Percentiles rank a stretch among this genome's conserved stretches.
Evolutionary conservation across 2,329 filamentous ascomycete species (phyloP).

Genomic region (Calonectria pseudoreteaudii): DNA sequence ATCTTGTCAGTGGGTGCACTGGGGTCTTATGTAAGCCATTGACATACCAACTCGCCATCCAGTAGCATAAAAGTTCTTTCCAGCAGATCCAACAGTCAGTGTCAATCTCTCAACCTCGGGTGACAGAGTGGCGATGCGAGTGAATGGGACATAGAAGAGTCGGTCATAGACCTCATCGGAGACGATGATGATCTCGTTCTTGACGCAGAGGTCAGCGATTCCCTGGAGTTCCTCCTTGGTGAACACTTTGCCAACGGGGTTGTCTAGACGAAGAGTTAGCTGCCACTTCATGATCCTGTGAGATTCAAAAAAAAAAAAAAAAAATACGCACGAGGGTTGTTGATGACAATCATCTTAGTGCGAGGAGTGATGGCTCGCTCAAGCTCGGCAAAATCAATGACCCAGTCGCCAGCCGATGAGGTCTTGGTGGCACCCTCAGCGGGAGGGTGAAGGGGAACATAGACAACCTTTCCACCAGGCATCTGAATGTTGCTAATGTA

Average conservation of each 20-base stretch:
- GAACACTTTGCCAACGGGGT: conserved; percentile 97
- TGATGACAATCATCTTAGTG: conserved; percentile 96
- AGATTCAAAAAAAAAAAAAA: too few relatives aligned
- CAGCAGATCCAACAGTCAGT: conserved; percentile 92
- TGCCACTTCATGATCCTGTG: background rate
- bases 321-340: conserved; percentile 71
- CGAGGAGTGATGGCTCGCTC: conserved; percentile 83
- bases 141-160: conserved; percentile 95
- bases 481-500: conserved; percentile 98
- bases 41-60: conserved; percentile 85
- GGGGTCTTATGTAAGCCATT: background rate
- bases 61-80: conserved; percentile 98
- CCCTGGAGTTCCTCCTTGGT: conserved; percentile 83
- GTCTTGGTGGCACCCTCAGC: conserved; percentile 81
- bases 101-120: conserved; percentile 90
- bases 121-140: conserved; percentile 88
- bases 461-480: conserved; percentile 94
- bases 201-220: conserved; percentile 90
- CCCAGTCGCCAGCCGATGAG: conserved; percentile 89
- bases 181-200: conserved; percentile 93
- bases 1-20: conserved; percentile 19
- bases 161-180: conserved; percentile 95
- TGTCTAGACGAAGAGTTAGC: conserved; percentile 66
- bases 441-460: conserved; percentile 94
- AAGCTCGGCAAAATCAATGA: conserved; percentile 84